Conservation (phyloP, 495 filamentous ascomycete species). For the Tetracladium marchalianum region DNA sequence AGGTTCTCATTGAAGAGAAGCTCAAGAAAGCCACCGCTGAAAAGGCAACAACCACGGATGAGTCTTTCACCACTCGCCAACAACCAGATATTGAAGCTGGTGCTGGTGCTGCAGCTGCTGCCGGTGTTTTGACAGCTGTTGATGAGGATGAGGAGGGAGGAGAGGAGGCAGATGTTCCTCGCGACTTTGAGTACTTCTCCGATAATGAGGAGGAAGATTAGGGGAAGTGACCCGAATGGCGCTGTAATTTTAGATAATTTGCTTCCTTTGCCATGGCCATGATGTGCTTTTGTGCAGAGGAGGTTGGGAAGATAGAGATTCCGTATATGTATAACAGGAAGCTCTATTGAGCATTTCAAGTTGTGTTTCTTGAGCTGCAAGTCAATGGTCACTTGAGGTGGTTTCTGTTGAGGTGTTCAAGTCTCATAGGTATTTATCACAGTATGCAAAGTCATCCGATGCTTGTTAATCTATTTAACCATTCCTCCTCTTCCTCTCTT, state of each 20-base stretch:
- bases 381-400: too few relatives aligned
- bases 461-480: too few relatives aligned
- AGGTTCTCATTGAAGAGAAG: conserved; percentile 75
- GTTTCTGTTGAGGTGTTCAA: too few relatives aligned
- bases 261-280: conserved; percentile 9
- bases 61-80: conserved; percentile 14
- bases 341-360: neutral
- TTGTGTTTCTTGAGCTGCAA: too few relatives aligned
- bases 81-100: conserved; percentile 15
- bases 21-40: conserved; percentile 49
- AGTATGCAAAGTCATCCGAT: too few relatives aligned
- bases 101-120: conserved; percentile 57
- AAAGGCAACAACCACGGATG: conserved; percentile 20
- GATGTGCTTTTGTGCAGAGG: conserved; percentile 8
- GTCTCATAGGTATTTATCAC: too few relatives aligned
- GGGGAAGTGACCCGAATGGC: neutral
- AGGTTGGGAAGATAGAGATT: neutral
- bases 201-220: conserved; percentile 58
- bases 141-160: conserved; percentile 80
- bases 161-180: conserved; percentile 70
- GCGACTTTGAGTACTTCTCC: conserved; percentile 78
- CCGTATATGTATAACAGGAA: conserved; percentile 14
- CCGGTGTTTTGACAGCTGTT: conserved; percentile 69
- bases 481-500: too few relatives aligned
- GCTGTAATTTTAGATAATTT: conserved; percentile 18